These are phyloP conservation scores for Lotus japonicus DNA, from an alignment of 306 rosid genomes.

Conservation along the genomic window DNA sequence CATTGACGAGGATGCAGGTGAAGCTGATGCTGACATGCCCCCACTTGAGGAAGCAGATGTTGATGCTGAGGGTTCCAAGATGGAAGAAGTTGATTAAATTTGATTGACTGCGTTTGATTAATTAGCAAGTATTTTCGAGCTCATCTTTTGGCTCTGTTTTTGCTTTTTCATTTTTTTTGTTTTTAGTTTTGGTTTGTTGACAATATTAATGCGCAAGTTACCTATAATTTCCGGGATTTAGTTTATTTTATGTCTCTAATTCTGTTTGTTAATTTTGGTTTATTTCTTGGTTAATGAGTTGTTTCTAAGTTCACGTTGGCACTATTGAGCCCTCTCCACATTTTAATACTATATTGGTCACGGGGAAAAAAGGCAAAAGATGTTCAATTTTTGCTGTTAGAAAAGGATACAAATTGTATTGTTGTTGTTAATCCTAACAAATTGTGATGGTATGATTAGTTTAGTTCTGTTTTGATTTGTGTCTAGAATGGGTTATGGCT, in stretches of 20 bases:
- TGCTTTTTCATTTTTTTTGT: neutral
- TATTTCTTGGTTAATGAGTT: no score
- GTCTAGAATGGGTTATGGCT: no score
- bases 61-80: slow-evolving; percentile 79
- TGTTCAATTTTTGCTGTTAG: no score
- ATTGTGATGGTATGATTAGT: no score
- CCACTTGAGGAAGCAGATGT: slow-evolving; percentile 73
- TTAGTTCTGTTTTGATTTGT: no score
- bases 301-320: no score
- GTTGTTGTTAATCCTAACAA: no score
- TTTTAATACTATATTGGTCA: no score
- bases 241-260: neutral
- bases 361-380: no score
- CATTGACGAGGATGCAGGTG: slow-evolving; percentile 71
- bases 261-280: neutral
- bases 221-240: neutral
- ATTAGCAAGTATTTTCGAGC: neutral
- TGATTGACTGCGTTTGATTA: neutral
- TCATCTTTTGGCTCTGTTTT: neutral
- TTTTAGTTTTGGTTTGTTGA: neutral
- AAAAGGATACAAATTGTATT: no score
- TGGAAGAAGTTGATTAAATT: slow-evolving; percentile 80
- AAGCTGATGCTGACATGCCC: slow-evolving; percentile 71
- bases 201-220: slow-evolving; percentile 10
- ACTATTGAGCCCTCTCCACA: no score